Base-by-base conservation (phyloP, 371 early-diverging fungal species). In the Mucor irregularis region DNA sequence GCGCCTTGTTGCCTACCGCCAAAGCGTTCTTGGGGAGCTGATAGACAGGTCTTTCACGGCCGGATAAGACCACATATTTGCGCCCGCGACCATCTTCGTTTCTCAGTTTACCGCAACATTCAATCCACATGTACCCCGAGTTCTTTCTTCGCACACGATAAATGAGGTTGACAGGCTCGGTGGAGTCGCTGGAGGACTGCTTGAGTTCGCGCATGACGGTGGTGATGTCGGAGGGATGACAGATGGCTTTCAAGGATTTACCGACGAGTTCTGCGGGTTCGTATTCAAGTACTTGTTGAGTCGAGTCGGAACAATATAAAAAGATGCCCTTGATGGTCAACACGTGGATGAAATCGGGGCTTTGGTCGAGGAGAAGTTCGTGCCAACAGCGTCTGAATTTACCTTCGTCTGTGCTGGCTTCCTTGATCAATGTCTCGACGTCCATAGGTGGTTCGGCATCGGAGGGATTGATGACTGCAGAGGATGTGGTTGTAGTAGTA, bases 301-400 rank as follows among this genome's bases (percentile, higher is more conserved):
- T 56, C 0, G 76, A 61, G 0, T 76, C 58, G 7, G 84, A 81
- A 37, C 72, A 83, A 58, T 83, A 84, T 3, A 88, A 60, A 59
- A 86, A 82, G n/a, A 79, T 67, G 9, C 85, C 88, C 21, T 84
- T 82, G 50, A 86, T 68, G 3, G 86, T 83, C 14, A 88, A 53
- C 9, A 86, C 83, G 60, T 82, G 82, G 24, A 86, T 65, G 48
- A 86, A 83, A 40, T 86, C 85, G 0, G 75, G 70, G 33, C 63
- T 60, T 45, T 78, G 63, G 3, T 78, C 67, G 4, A 78, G 31
- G 9, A 74, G 48, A 1, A 74, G 42, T 25, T 72, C 69, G 29
- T 78, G 67, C 65, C 68, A 73, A n/a, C 53, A 52, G 8, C 60
- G 56, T 43, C 56, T 48, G 16, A 45, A 64, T 46, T 53, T 60